Base-by-base conservation (phyloP, 495 filamentous ascomycete genomes). In the Evansstolkia leycettana region DNA sequence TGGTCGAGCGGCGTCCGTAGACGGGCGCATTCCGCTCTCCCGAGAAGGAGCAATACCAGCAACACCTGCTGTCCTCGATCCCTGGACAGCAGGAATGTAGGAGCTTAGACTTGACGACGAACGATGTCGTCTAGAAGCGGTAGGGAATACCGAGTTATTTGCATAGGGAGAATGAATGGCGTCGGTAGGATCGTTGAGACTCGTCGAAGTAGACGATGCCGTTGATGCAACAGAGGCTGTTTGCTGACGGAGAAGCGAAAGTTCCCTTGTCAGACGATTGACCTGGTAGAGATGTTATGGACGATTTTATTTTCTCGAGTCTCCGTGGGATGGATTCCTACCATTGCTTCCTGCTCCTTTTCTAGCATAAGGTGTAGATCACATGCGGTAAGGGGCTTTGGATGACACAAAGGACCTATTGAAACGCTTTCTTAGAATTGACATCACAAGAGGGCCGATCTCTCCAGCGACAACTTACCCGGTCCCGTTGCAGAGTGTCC, bases 301-400 rank as follows among this genome's bases (percentile, higher is more conserved):
- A 31, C 13, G 2, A 26, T 27, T 14, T 48, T 38, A 42, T 37
- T 24, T 31, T 28, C 13, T 30, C 1, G 8, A 17, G 11, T 16
- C 26, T 19, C 15, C 9, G 11, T 17, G 5, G 19, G 10, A 28
- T 12, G 7, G 17, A n/a, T 24, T 62, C 73, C 37, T 70, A 89
- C 88, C 48, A 94, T 78, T n/a, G 84, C 80, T 54, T 95, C 88
- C 50, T 95, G 88, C 48, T 94, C 88, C 50, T 88, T 85, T 60
- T 95, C 88, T 25, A 93, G 66, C 54, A 88, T 74, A 42, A 80
- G 59, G 58, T 94, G 85, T 26, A 95, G 64, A 50, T 94, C 88
- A 1, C 82, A 82, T 7, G 85, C 78, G 0, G 88, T 93, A 41
- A 93, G 55, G 0, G 86, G 88, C 31, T 82, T 71, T 0, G 87